Conservation (phyloP, 2,329 filamentous ascomycete species). For the Ceratocystis huliohia region DNA sequence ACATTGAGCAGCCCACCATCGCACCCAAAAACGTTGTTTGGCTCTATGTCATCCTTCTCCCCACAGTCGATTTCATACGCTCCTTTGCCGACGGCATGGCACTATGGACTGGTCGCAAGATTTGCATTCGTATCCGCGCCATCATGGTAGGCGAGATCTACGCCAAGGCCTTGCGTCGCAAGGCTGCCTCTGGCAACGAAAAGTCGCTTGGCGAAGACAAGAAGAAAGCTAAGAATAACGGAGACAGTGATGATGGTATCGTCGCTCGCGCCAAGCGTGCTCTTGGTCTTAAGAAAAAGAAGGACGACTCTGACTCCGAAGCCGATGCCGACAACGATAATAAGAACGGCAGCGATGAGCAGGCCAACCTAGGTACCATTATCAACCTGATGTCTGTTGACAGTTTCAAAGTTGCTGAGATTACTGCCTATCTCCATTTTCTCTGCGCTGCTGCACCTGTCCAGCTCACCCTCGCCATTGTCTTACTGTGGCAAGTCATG, state of each 20-base stretch:
- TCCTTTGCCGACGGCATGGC: slow-evolving; percentile 76
- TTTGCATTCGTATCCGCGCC: slow-evolving; percentile 83
- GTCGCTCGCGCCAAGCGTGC: slow-evolving; percentile 41
- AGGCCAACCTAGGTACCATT: slow-evolving; percentile 92
- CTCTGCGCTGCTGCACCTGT: slow-evolving; percentile 85
- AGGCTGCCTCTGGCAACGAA: slow-evolving; percentile 68
- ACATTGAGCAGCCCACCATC: slow-evolving; percentile 68
- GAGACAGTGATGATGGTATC: slow-evolving; percentile 29
- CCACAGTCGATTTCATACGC: slow-evolving; percentile 67
- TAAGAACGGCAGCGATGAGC: slow-evolving; percentile 43
- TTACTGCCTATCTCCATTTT: slow-evolving; percentile 90
- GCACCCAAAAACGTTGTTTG: slow-evolving; percentile 80
- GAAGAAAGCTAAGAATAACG: slow-evolving; percentile 32
- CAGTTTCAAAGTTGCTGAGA: slow-evolving; percentile 94
- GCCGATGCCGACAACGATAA: slow-evolving; percentile 28
- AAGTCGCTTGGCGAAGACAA: slow-evolving; percentile 52
- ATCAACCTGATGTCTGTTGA: slow-evolving; percentile 99
- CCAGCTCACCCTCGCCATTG: slow-evolving; percentile 69
- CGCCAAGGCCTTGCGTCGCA: slow-evolving; percentile 82
- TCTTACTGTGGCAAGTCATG: slow-evolving; percentile 77
- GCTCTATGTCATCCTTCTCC: slow-evolving; percentile 87
- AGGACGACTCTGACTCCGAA: slow-evolving; percentile 26
- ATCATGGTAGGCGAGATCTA: slow-evolving; percentile 98
- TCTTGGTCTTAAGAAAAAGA: slow-evolving; percentile 47
- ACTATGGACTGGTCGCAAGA: slow-evolving; percentile 84